Evolutionary conservation across 192 early-diverging fungal species (phyloP).

Genomic region (Backusella westeae): DNA sequence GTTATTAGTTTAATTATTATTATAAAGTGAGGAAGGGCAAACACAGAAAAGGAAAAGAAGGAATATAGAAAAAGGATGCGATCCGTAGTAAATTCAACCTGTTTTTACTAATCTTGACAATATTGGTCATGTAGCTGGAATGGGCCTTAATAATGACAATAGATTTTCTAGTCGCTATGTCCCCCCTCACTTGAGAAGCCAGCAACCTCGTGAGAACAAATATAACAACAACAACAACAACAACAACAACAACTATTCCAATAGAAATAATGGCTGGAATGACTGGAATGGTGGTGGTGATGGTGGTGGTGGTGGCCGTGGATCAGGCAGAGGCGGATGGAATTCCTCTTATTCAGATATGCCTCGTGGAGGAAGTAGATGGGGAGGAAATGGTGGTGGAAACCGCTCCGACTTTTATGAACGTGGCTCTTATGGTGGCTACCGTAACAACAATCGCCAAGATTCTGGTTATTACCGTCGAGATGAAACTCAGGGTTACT

Average conservation of each 20-base stretch:
- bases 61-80: neutral
- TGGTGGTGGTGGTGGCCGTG: neutral
- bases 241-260: constrained; percentile 25
- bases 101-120: neutral
- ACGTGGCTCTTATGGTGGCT: constrained; percentile 38
- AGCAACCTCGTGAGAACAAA: constrained; percentile 16
- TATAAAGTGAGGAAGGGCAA: neutral
- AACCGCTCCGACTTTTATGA: constrained; percentile 39
- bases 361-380: constrained; percentile 19
- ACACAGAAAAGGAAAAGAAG: neutral
- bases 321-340: constrained; percentile 8
- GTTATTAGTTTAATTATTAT: neutral
- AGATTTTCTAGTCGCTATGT: constrained; percentile 55
- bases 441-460: constrained; percentile 40
- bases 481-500: constrained; percentile 53
- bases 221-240: constrained; percentile 23
- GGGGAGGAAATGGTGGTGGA: constrained; percentile 38
- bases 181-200: constrained; percentile 64
- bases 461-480: constrained; percentile 37
- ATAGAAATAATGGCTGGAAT: constrained; percentile 32
- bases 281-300: constrained; percentile 28
- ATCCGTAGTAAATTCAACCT: neutral
- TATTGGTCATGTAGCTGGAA: neutral
- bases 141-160: constrained; percentile 61
- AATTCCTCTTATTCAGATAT: constrained; percentile 25